These are phyloP conservation scores for Pyrenula massariospora DNA, from an alignment of 495 filamentous ascomycete genomes.

Conservation along the genomic window DNA sequence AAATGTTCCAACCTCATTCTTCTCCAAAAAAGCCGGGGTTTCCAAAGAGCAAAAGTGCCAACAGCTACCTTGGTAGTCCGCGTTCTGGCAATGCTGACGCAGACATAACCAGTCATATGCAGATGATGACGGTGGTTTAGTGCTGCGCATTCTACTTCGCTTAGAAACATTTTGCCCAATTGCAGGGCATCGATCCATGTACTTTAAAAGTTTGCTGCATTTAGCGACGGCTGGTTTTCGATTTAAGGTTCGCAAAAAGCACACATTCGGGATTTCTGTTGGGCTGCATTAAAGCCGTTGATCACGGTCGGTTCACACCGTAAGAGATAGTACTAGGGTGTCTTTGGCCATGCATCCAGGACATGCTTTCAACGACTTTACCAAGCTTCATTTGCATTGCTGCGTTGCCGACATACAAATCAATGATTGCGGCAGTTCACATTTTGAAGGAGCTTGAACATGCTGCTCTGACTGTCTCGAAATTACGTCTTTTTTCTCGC, in stretches of 20 bases:
- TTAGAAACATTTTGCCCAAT: background rate
- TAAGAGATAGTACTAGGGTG: too few species aligned
- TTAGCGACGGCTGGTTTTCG: background rate
- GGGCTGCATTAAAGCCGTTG: too few species aligned
- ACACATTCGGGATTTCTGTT: too few species aligned
- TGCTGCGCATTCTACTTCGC: background rate
- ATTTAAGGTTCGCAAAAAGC: background rate
- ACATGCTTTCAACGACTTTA: too few species aligned
- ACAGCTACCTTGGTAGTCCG: slow-evolving; percentile 36
- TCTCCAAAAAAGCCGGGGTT: slow-evolving; percentile 21
- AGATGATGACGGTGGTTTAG: slow-evolving; percentile 58
- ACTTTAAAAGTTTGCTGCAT: background rate
- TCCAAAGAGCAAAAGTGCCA: slow-evolving; percentile 37
- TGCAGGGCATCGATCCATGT: background rate
- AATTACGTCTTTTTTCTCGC: too few species aligned
- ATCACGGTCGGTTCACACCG: too few species aligned
- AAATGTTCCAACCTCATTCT: slow-evolving; percentile 44
- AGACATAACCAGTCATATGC: slow-evolving; percentile 44
- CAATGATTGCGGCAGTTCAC: too few species aligned
- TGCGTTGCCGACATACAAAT: too few species aligned
- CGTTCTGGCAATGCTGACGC: slow-evolving; percentile 34
- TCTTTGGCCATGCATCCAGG: too few species aligned
- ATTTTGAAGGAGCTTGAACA: background rate
- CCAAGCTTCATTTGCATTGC: too few species aligned
- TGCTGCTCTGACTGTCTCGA: background rate